Conservation (phyloP, 345 rosid species). For the Gossypium anomalum region DNA sequence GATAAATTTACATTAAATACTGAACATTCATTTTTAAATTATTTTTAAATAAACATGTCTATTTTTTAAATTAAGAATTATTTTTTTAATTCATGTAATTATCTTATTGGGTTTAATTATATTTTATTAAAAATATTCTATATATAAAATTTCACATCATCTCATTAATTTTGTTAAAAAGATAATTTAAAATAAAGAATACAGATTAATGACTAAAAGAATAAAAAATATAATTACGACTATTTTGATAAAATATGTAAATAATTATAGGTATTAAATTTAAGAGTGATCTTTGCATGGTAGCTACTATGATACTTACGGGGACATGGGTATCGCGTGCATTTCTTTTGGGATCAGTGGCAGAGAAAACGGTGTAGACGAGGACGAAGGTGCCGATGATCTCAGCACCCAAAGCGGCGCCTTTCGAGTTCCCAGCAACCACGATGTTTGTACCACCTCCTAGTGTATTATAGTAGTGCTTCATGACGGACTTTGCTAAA, state of each 20-base stretch:
- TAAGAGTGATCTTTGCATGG: background rate
- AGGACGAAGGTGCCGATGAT: conserved; percentile 52
- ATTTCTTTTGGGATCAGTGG: conserved; percentile 58
- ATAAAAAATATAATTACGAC: no score
- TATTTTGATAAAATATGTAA: no score
- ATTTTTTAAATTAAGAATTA: no score
- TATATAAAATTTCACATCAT: no score
- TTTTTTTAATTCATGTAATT: no score
- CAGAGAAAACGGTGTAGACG: conserved; percentile 60
- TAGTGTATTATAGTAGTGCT: conserved; percentile 9
- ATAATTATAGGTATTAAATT: background rate
- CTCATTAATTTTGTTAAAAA: fast-evolving
- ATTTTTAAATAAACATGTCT: no score
- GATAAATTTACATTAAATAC: no score
- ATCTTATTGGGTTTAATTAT: no score
- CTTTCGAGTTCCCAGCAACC: conserved; percentile 44
- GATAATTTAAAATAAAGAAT: no score
- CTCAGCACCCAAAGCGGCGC: conserved; percentile 50
- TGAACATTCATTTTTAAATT: no score
- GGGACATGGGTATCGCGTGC: conserved; percentile 56
- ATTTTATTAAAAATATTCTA: no score
- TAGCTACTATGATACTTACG: conserved; percentile 17
- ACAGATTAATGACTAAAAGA: no score
- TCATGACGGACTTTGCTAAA: conserved; percentile 48
- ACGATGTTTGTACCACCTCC: conserved; percentile 53